Evolutionary conservation across 2,329 filamentous ascomycete species (phyloP), one percentile per base, ranked within the genome.

Genomic region (Hypoxylon sp.): DNA sequence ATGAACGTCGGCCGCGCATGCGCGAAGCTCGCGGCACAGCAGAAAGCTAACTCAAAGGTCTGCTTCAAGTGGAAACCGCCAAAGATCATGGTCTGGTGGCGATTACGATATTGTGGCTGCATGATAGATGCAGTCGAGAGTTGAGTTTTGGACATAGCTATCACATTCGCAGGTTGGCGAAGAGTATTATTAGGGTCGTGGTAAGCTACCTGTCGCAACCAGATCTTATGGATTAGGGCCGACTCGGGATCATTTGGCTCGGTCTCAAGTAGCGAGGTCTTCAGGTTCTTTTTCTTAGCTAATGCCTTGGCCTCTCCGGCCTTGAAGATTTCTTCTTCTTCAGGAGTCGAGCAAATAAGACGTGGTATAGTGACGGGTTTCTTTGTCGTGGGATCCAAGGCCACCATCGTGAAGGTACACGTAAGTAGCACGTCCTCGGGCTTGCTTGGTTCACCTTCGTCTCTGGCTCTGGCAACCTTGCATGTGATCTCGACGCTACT

Each of bases 51-150:
- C 78, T 93, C 91, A 72, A 92, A 93, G 0, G 90, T 91, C 73
- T 91, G 88, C 74, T 91, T 91, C 9, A 93, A 82, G 9, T 93
- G 84, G 75, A 90, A 92, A 12, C 91, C 91, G 54, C 91, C 91
- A 72, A 93, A 93, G 58, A 93, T 91, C 90, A 92, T 92, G 76
- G 91, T 91, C 72, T 91, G 88, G 77, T 92, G 90, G 1, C 79
- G 75, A 68, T 80, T 80, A 25, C 78, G 74, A 62, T 79, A 79
- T 62, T 80, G 89, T 0, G 91, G 91, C 75, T 92, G 90, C 90
- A 93, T 93, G 69, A 93, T 91, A 71, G 85, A 86, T 9, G 90
- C 89, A 1, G 89, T 79, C n/a, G 75, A 75, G 5, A 81, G 88
- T 71, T 86, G 85, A 30, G 92, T 84, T 32, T 82, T 81, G 1